Conservation (phyloP, 1,284 basidiomycete genomes). For the Neolentinus lepideus region DNA sequence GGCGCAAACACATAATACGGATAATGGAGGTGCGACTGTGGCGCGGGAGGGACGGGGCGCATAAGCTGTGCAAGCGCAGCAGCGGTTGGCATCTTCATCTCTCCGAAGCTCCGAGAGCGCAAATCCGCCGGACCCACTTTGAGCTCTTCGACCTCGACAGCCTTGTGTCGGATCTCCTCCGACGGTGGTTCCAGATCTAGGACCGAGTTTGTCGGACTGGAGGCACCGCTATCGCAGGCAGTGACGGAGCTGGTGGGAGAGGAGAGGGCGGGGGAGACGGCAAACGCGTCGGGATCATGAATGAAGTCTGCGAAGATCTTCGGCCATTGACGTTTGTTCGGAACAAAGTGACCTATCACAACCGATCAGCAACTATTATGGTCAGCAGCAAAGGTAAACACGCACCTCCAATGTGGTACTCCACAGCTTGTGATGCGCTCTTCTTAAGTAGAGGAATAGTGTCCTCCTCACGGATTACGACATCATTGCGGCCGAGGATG, state of each 20-base stretch:
- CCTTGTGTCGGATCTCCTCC: not conserved
- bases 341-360: conserved; percentile 68
- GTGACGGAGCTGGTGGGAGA: not conserved
- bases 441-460: conserved; percentile 53
- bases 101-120: no score
- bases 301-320: conserved; percentile 57
- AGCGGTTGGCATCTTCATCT: no score
- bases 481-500: conserved; percentile 74
- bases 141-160: not conserved
- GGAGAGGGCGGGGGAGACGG: not conserved
- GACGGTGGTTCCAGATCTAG: not conserved
- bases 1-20: no score
- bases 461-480: conserved; percentile 72
- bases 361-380: not conserved
- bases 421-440: conserved; percentile 54
- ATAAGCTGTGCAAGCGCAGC: no score
- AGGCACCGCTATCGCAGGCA: not conserved
- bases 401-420: conserved; percentile 69
- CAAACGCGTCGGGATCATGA: not conserved
- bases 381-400: not conserved
- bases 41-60: no score
- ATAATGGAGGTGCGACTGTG: no score
- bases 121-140: not conserved
- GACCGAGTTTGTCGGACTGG: not conserved
- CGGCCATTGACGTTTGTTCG: conserved; percentile 67